Base-by-base conservation (phyloP, 202 grass and related monocot species). In the Sporobolus alterniflorus region DNA sequence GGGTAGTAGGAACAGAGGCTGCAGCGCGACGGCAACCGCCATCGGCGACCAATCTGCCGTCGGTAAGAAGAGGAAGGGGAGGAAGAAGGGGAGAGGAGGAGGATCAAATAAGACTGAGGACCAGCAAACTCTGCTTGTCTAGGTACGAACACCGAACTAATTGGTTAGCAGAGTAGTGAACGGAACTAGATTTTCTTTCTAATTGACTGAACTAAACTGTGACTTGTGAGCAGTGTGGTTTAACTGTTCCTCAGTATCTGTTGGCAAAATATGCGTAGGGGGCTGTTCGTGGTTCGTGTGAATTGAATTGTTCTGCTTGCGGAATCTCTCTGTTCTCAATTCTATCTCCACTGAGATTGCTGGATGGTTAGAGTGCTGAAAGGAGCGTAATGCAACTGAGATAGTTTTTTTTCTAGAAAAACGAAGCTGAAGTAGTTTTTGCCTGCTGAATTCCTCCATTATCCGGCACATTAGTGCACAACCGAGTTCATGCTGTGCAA, bases 51-150 rank as follows among this genome's bases (percentile, higher is more conserved):
- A 13, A 20, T 52, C 51, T 69, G 63, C 22, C 40, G 44, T 26
- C 20, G 14, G 31, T 63, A 44, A 26, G 33, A 80, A 59, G 64
- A 66, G 47, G 56, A 55, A 25, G 54, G 24, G 28, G 64, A 59
- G 21, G 65, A 82, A 66, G 32, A 62, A 43, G 48, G 64, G 52
- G n/a, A 65, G 71, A 63, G 48, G 40, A 2, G 61, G 69, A 49
- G 28, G 77, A 69, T 51, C 63, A 6, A 82, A 63, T 20, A 65
- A 77, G 64, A 7, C 56, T 6, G 29, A 41, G 49, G 33, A 87
- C 63, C 52, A 52, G 52, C 50, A 75, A 30, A 28, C 62, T 75
- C 70, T 48, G 49, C 25, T 32, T 25, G 3, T n/a, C 48, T 74
- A 86, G 49, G 52, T 52, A 32, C 33, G 6, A 73, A 44, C 11